Base-by-base conservation (phyloP, 176 grass and related monocot genomes). In the Carex parvula region DNA sequence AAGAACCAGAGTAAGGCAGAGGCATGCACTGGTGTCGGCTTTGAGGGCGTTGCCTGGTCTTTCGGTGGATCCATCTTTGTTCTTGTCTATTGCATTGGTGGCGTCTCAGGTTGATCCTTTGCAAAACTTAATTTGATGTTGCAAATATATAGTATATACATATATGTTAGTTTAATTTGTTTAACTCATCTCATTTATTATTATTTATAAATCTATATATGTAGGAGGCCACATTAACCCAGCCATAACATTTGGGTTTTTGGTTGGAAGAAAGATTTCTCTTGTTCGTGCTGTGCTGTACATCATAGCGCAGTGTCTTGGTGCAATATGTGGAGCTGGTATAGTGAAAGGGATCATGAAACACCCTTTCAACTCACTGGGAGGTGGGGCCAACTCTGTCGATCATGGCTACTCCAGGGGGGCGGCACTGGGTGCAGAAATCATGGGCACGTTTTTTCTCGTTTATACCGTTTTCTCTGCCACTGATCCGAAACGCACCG, bases 1-100 rank as follows among this genome's bases (percentile, higher is more conserved):
- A 92, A 92, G 77, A 53, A 6, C 60, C 91, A 97, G 84, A 41
- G 75, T 15, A 15, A 68, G 7, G 3, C 72, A 15, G 15, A 86
- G 0, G 0, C 30, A 1, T 89, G 93, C 89, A 57, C 53, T 20
- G 93, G 93, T 52, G 93, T 98, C 16, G 92, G 96, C 42, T 72
- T 37, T 86, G 89, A 95, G 62, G 92, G 96, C 59, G 60, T 98
- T 60, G 88, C 96, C 17, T 98, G 93, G 96, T 52, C 91, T 67
- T 98, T 95, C 83, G 93, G 93, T 52, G 96, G 87, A 71, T 93
- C 91, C 82, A 98, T 98, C 83, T 92, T 98, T 77, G 15, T 98
- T 63, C 90, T 94, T 62, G 94, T 94, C 63, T 94, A 93, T 86
- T 90, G 91, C 82, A 94, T 86, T 79, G 89, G 85, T 61, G 90